Base-by-base conservation (phyloP, 768 basidiomycete genomes). In the Holtermanniella nyarrowii region DNA sequence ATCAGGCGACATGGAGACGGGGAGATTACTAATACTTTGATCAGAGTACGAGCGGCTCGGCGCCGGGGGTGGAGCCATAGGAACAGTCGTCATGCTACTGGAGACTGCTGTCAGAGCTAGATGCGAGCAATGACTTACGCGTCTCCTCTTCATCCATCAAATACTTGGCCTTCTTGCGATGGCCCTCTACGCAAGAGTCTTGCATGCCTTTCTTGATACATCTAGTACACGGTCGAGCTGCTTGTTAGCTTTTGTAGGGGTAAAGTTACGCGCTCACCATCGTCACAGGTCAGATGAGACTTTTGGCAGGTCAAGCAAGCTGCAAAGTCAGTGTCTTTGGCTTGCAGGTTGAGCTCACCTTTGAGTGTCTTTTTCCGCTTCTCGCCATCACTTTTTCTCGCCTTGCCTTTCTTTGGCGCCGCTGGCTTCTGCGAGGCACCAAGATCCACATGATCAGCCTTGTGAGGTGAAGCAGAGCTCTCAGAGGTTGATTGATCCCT, bases 151-250 rank as follows among this genome's bases (percentile, higher is more conserved):
- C 88, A 70, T 93, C 88, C 51, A 93, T 76, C 14, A 99, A 80
- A 72, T 97, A 99, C 66, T 97, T 96, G 10, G 95, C 93, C 74
- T 96, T 96, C 74, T 99, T 99, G 63, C 95, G 81, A 57, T 86
- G 85, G 1, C 95, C 95, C 66, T 99, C 95, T 16, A 85, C 83
- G 65, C 95, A 99, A 49, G 81, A 83, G 48, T 80, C 79, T 1
- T 82, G 85, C 61, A 91, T 84, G 22, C 89, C 89, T 52, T 91
- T 88, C 75, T 93, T 96, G 47, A 89, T 77, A 66, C 95, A 99
- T 40, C 95, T 82, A 58, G 88, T 86, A 74, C 95, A 99, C 23
- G 95, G 95, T 49, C 95, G 85, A 44, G 88, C 93, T 97, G 66
- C 47, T 46, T 40, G 26, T 44, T 24, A 26, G 11, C 22, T 52